These are phyloP conservation scores for Quercus ilex DNA, from an alignment of 306 rosid genomes.

Conservation along the genomic window DNA sequence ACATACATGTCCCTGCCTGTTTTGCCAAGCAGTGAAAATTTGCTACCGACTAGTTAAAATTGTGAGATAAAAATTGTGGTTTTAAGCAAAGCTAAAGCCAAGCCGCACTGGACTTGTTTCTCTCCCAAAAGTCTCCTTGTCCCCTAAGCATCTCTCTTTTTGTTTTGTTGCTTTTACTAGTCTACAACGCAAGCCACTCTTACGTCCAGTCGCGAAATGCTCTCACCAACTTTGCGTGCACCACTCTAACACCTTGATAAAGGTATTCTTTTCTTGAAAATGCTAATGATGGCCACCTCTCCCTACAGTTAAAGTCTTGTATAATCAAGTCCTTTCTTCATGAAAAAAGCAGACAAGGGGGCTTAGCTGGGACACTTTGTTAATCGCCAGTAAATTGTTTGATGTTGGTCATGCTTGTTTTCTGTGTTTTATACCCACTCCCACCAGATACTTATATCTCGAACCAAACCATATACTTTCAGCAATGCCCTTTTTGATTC, in stretches of 20 bases:
- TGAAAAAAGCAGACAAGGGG: conserved; percentile 12
- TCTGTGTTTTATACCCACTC: not conserved
- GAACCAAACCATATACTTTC: not conserved
- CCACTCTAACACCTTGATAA: not conserved
- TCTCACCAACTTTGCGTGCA: conserved; percentile 23
- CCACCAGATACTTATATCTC: not conserved
- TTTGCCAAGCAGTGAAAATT: too few species aligned
- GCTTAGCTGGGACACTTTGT: not conserved
- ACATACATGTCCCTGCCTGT: not conserved
- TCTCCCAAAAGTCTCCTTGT: too few species aligned
- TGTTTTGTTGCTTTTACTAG: not conserved
- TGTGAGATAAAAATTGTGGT: too few species aligned
- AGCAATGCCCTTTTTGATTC: not conserved
- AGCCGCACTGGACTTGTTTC: too few species aligned
- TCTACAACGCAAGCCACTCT: not conserved
- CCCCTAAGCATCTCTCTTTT: not conserved
- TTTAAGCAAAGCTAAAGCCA: too few species aligned
- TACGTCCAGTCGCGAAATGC: conserved; percentile 4
- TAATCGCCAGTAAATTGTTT: not conserved
- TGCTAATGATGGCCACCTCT: conserved; percentile 1
- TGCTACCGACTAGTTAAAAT: too few species aligned
- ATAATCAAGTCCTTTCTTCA: not conserved
- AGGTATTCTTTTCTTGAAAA: not conserved
- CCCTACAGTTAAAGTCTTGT: conserved; percentile 14
- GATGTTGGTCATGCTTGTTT: not conserved